Evolutionary conservation across 495 filamentous ascomycete genomes (phyloP), one percentile per base, ranked within the genome.

Genomic region (Cryomyces minteri): DNA sequence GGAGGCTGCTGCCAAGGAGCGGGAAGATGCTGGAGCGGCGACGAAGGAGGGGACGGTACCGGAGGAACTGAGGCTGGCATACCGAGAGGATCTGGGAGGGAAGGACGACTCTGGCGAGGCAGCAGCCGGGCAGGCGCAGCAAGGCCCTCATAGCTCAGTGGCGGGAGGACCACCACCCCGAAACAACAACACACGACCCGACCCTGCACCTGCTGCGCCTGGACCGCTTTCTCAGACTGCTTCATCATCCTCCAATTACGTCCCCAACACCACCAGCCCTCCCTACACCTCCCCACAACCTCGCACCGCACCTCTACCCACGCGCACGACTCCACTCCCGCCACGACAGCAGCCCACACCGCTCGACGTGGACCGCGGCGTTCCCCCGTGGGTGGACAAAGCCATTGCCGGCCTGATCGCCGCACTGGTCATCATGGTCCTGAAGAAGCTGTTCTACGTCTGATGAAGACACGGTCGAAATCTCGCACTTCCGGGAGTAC

Each of bases 311-410:
- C 31, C 47, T 28, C 18, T 25, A 25, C 31, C 51, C 41, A 39
- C 56, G 14, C 31, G 51, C 59, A 12, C 30, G 39, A 25, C 37
- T 40, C 38, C 40, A 9, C 41, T 33, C 32, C 18, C 18, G 2
- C 41, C 43, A 6, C 43, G 30, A 40, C 45, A 34, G 8, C 51
- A 12, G 33, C 45, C 53, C 37, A 32, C 43, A 12, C 47, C 43
- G 9, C 46, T 48, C 6, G 53, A 57, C 33, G 56, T 51, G 32
- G 57, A 61, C 44, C 65, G 60, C 14, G 67, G 56, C 34, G 62
- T 72, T n/a, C 63, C 73, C 6, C 54, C 65, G 6, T 79, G 75
- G 76, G 55, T 80, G n/a, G 76, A 80, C 55, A 62, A 69, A 43
- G 51, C 70, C 31, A 80, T 80, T 44, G 64, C 66, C 31, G 67